These are phyloP conservation scores for Sporothrix inflata DNA, from an alignment of 2,329 filamentous ascomycete genomes.

Conservation along the genomic window DNA sequence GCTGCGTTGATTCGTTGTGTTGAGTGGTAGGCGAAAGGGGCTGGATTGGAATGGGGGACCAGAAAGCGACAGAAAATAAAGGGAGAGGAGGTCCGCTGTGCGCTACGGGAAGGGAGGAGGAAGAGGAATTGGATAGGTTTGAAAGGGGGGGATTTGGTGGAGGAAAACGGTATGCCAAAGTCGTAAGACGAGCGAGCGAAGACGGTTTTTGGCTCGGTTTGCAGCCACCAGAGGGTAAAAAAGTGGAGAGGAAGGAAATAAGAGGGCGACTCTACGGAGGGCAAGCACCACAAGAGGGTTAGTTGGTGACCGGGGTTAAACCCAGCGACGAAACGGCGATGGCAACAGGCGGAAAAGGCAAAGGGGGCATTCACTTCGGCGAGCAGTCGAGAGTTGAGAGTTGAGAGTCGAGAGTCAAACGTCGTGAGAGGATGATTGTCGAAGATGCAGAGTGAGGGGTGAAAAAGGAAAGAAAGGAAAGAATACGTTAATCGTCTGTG, in stretches of 20 bases:
- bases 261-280: slow-evolving; percentile 20
- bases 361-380: neutral
- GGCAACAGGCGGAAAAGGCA: neutral
- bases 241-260: slow-evolving; percentile 28
- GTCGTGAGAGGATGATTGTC: neutral
- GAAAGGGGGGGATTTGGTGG: slow-evolving; percentile 17
- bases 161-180: slow-evolving; percentile 26
- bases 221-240: slow-evolving; percentile 20
- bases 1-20: slow-evolving; percentile 22
- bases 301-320: slow-evolving; percentile 4
- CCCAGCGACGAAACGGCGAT: slow-evolving; percentile 21
- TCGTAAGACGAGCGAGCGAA: slow-evolving; percentile 24
- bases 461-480: neutral
- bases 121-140: slow-evolving; percentile 10
- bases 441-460: neutral
- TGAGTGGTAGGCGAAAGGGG: slow-evolving; percentile 2
- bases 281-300: slow-evolving; percentile 18
- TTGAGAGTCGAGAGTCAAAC: neutral
- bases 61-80: slow-evolving; percentile 18
- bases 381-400: neutral
- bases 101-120: slow-evolving; percentile 22
- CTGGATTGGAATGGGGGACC: slow-evolving; percentile 16
- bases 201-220: slow-evolving; percentile 20
- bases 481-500: neutral
- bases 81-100: slow-evolving; percentile 23